Percentiles rank a stretch among this genome's conserved stretches.
phyloP scores from a whole-genome alignment of 768 basidiomycete genomes.

The Lactifluus volemus region DNA sequence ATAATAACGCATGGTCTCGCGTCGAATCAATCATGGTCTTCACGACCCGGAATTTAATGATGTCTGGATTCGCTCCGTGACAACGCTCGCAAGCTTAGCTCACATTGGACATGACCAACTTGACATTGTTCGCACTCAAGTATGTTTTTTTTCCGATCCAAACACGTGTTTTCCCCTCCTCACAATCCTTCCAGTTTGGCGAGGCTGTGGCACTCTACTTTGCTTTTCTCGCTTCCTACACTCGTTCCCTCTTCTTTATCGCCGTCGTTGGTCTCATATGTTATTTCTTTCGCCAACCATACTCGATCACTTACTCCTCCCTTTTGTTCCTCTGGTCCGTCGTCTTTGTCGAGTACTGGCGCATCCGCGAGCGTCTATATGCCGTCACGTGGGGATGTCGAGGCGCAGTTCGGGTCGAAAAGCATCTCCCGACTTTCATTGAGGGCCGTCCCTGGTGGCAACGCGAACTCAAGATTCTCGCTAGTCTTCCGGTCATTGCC shows the following conservation, averaged over 20 bases:
- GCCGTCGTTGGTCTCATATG: slow-evolving; percentile 59
- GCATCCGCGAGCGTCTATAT: slow-evolving; percentile 75
- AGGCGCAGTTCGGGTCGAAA: slow-evolving; percentile 70
- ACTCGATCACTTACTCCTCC: slow-evolving; percentile 68
- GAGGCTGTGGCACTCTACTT: slow-evolving; percentile 84
- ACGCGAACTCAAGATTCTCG: slow-evolving; percentile 57
- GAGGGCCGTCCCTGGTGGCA: slow-evolving; percentile 60
- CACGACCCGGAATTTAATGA: slow-evolving; percentile 82
- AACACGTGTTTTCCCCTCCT: slow-evolving; percentile 11
- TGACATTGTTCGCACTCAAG: slow-evolving; percentile 66
- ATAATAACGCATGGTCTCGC: slow-evolving; percentile 64
- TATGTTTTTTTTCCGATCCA: slow-evolving; percentile 25
- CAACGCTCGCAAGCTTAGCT: slow-evolving; percentile 29
- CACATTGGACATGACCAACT: slow-evolving; percentile 56
- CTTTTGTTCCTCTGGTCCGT: slow-evolving; percentile 79
- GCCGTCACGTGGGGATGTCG: slow-evolving; percentile 75
- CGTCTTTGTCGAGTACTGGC: slow-evolving; percentile 88
- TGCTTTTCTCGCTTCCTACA: slow-evolving; percentile 79
- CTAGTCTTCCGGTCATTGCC: slow-evolving; percentile 63
- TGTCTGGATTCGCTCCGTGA: slow-evolving; percentile 71
- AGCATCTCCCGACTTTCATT: slow-evolving; percentile 50
- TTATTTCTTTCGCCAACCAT: slow-evolving; percentile 63
- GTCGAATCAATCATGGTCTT: slow-evolving; percentile 76
- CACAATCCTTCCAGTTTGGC: slow-evolving; percentile 47
- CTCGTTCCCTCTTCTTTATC: slow-evolving; percentile 69